Percentiles rank a stretch among this genome's conserved stretches.
Evolutionary conservation across 2,329 filamentous ascomycete genomes (phyloP).

Genomic region (Juglanconis juglandina): DNA sequence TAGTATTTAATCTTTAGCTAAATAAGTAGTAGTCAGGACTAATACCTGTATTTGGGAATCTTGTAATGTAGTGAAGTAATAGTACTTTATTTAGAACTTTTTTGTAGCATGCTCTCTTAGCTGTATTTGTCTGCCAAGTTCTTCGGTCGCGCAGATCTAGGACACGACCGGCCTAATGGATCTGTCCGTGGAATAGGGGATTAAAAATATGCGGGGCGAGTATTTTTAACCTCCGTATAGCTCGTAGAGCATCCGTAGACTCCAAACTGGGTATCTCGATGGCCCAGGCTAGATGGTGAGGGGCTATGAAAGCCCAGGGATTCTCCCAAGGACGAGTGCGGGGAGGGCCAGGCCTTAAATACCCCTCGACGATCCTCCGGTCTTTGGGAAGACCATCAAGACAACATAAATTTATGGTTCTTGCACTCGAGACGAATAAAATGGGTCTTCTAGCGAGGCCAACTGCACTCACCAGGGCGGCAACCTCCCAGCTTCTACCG

Average conservation of each 20-base stretch:
- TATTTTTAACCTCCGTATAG: neutral
- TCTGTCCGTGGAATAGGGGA: no score
- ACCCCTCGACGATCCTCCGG: no score
- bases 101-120: no score
- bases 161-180: no score
- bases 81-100: no score
- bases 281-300: neutral
- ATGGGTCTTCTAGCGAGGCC: conserved; percentile 1
- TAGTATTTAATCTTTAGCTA: no score
- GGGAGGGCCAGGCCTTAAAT: neutral
- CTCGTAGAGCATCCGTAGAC: neutral
- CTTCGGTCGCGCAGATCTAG: no score
- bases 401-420: neutral
- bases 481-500: neutral
- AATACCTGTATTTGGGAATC: no score
- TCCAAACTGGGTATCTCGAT: neutral
- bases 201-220: no score
- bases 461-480: neutral
- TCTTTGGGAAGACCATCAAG: neutral
- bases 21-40: no score
- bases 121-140: no score
- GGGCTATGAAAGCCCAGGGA: neutral
- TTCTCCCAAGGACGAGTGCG: neutral
- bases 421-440: neutral
- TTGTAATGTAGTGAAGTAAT: no score